Percentiles rank a stretch among this genome's conserved stretches.
Conservation (phyloP, 441 rosid species). For the Theobroma grandiflorum region DNA sequence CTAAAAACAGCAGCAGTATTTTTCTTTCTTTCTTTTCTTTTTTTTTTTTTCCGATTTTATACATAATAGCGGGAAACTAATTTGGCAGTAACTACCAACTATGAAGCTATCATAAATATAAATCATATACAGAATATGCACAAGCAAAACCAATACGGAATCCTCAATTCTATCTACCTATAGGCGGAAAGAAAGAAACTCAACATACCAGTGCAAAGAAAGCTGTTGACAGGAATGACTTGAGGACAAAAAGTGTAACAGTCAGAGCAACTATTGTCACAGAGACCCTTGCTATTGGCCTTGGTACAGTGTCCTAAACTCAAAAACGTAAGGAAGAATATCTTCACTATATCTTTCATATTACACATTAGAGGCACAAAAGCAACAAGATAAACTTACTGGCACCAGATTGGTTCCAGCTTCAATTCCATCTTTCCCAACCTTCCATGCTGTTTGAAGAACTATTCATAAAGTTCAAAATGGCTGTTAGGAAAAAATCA, state of each 20-base stretch:
- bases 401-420: slow-evolving; percentile 87
- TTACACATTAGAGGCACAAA: neutral
- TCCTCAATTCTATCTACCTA: neutral
- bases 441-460: slow-evolving; percentile 74
- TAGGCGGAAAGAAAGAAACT: slow-evolving; percentile 1
- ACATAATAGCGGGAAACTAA: neutral
- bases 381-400: slow-evolving; percentile 55
- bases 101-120: neutral
- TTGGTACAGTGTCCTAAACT: slow-evolving; percentile 73
- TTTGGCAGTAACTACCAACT: neutral
- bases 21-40: too few relatives aligned
- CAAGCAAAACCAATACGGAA: slow-evolving; percentile 8
- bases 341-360: neutral
- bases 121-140: neutral
- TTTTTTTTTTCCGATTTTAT: too few relatives aligned
- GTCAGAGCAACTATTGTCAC: slow-evolving; percentile 56
- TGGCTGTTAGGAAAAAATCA: slow-evolving; percentile 22
- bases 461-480: slow-evolving; percentile 44
- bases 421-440: slow-evolving; percentile 85
- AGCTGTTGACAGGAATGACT: slow-evolving; percentile 81
- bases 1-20: neutral
- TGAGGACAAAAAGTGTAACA: slow-evolving; percentile 63
- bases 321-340: slow-evolving; percentile 18
- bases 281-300: slow-evolving; percentile 79
- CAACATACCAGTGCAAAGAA: slow-evolving; percentile 81